Conservation (phyloP, 164 flowering plant species). For the Magnolia kwangsiensis region DNA sequence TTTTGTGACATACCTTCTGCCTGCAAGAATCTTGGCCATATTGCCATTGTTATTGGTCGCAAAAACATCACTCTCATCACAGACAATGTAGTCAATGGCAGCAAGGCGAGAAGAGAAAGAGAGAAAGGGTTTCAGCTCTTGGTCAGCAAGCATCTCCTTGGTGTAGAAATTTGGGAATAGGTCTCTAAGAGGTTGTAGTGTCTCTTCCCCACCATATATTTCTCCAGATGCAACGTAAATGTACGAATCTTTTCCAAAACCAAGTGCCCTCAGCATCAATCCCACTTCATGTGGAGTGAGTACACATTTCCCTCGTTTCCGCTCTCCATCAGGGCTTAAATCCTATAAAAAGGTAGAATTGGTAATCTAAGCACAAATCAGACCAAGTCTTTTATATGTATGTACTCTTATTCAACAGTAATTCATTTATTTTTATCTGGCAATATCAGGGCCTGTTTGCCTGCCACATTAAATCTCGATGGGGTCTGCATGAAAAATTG, state of each 20-base stretch:
- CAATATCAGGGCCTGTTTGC: no score
- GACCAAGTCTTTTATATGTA: not conserved
- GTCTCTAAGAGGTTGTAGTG: slow-evolving; percentile 72
- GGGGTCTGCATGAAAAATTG: no score
- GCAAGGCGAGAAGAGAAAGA: slow-evolving; percentile 90
- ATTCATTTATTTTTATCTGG: no score
- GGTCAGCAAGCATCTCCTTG: slow-evolving; percentile 73
- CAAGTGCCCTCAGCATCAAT: slow-evolving; percentile 88
- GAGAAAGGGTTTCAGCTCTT: slow-evolving; percentile 69
- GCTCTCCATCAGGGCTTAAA: slow-evolving; percentile 69
- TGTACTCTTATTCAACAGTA: no score
- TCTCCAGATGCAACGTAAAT: slow-evolving; percentile 98
- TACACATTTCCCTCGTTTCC: slow-evolving; percentile 86
- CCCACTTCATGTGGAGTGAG: slow-evolving; percentile 98
- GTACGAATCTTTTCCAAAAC: slow-evolving; percentile 69
- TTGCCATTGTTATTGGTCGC: slow-evolving; percentile 97
- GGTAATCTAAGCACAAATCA: not conserved
- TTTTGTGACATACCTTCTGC: slow-evolving; percentile 62
- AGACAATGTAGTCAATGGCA: slow-evolving; percentile 91
- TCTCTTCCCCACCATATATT: slow-evolving; percentile 94
- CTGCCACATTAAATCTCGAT: no score
- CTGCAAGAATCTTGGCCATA: slow-evolving; percentile 98
- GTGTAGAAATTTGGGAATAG: slow-evolving; percentile 92
- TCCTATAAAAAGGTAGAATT: slow-evolving; percentile 42
- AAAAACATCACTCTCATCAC: slow-evolving; percentile 93